Conservation (phyloP, 352 stramenopile genomes). For the Pythium aphanidermatum region DNA sequence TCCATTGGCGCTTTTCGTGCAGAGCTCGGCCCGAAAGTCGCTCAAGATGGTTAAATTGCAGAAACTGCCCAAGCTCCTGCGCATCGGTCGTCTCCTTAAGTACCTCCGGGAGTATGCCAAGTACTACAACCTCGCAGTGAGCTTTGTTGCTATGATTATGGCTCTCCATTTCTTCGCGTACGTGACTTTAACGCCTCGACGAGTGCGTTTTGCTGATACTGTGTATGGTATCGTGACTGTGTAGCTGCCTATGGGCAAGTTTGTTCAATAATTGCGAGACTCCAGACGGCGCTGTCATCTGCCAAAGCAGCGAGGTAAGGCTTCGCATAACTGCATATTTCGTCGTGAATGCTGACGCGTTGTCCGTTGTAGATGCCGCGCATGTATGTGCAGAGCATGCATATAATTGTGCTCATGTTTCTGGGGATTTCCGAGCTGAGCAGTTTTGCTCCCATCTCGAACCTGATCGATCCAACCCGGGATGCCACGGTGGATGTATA, state of each 20-base stretch:
- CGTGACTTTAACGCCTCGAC: no score
- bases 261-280: conserved; percentile 61
- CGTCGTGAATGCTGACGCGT: conserved; percentile 1
- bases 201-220: no score
- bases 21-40: conserved; percentile 49
- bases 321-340: background rate
- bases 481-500: conserved; percentile 49
- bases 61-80: conserved; percentile 80
- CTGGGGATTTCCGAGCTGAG: conserved; percentile 65
- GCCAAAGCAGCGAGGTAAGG: conserved; percentile 31
- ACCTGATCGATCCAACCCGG: conserved; percentile 31
- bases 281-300: conserved; percentile 21
- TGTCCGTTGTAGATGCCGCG: conserved; percentile 26
- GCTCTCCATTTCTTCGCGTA: conserved; percentile 62
- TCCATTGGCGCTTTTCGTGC: conserved; percentile 60
- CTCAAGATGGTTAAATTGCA: conserved; percentile 82
- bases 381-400: conserved; percentile 71
- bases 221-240: background rate
- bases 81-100: conserved; percentile 63
- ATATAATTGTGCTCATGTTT: conserved; percentile 80
- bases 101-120: conserved; percentile 80
- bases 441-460: conserved; percentile 49
- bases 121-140: conserved; percentile 78
- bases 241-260: conserved; percentile 57
- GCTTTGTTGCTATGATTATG: conserved; percentile 55